These are phyloP conservation scores for Syzygium malaccense DNA, from an alignment of 441 rosid genomes.

Conservation along the genomic window DNA sequence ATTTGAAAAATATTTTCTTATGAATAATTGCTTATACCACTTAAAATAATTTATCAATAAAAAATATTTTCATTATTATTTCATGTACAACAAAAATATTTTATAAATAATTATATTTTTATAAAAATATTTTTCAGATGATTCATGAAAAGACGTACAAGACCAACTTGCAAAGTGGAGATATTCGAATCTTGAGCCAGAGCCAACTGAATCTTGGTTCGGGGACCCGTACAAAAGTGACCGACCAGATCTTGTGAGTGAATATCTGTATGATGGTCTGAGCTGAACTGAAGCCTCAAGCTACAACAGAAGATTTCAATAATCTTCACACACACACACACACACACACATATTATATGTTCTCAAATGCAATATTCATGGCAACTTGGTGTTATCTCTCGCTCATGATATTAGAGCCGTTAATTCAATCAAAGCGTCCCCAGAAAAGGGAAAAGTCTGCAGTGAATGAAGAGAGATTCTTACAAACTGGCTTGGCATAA, in stretches of 20 bases:
- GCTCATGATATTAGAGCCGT: not conserved
- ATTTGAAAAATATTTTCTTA: not conserved
- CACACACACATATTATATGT: too few relatives aligned
- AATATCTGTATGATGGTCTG: not conserved
- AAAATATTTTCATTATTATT: not conserved
- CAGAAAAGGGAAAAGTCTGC: not conserved
- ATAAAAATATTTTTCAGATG: not conserved
- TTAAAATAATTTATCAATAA: accelerated
- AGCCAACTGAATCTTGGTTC: not conserved
- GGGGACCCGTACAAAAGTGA: not conserved
- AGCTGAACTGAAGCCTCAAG: not conserved
- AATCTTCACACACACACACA: not conserved
- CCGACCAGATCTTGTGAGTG: not conserved
- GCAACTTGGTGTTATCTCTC: not conserved
- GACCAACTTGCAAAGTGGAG: not conserved
- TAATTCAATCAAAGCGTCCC: not conserved
- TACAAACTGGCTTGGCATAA: not conserved
- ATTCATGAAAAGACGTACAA: not conserved
- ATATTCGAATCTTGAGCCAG: not conserved
- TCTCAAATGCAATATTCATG: not conserved
- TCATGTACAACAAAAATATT: not conserved
- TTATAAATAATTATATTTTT: not conserved
- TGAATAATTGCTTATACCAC: too few relatives aligned
- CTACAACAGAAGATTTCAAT: not conserved
- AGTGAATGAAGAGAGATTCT: not conserved